A percentile compares a stretch with the other conserved stretches of the same genome.
Evolutionary conservation across 2,329 filamentous ascomycete species (phyloP).

Genomic region (Fusarium decemcellulare): DNA sequence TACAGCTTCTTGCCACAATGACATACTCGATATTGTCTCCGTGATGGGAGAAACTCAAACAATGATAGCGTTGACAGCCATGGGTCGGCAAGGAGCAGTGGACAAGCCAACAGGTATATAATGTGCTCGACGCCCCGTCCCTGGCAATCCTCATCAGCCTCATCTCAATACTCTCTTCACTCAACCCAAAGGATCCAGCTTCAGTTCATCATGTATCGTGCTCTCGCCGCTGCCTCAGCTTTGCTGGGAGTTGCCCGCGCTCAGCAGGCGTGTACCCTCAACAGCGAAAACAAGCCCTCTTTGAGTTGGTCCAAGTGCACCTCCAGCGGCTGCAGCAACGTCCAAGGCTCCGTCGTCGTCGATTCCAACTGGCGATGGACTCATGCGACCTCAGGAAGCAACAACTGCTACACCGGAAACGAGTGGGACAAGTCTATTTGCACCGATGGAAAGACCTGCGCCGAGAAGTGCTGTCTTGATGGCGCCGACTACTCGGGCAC

Average conservation of each 20-base stretch:
- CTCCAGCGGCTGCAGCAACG: conserved; percentile 63
- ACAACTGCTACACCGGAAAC: conserved; percentile 72
- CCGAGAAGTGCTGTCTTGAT: conserved; percentile 66
- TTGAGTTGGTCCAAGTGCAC: conserved; percentile 69
- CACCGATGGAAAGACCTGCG: conserved; percentile 59
- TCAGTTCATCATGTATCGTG: conserved; percentile 48
- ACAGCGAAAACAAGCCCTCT: conserved; percentile 65
- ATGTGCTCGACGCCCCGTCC: conserved; percentile 21
- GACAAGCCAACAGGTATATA: conserved; percentile 29
- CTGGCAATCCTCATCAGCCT: conserved; percentile 25
- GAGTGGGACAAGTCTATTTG: conserved; percentile 59
- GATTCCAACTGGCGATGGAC: conserved; percentile 76
- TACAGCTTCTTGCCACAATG: conserved; percentile 22
- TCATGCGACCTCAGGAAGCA: conserved; percentile 60
- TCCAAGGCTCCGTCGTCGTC: conserved; percentile 66
- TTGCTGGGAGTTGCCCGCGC: conserved; percentile 51
- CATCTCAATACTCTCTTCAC: conserved; percentile 27
- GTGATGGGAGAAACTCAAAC: not conserved
- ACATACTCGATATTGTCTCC: not conserved
- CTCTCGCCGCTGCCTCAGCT: conserved; percentile 47
- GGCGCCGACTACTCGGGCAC: conserved; percentile 66
- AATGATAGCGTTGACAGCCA: conserved; percentile 6
- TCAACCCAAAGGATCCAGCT: conserved; percentile 21
- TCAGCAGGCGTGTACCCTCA: conserved; percentile 66
- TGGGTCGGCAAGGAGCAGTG: not conserved